Percentiles rank a stretch among this genome's conserved stretches.
phyloP scores from a whole-genome alignment of 1,139 yeast genomes.

The Casaregolazyma lundiana region DNA sequence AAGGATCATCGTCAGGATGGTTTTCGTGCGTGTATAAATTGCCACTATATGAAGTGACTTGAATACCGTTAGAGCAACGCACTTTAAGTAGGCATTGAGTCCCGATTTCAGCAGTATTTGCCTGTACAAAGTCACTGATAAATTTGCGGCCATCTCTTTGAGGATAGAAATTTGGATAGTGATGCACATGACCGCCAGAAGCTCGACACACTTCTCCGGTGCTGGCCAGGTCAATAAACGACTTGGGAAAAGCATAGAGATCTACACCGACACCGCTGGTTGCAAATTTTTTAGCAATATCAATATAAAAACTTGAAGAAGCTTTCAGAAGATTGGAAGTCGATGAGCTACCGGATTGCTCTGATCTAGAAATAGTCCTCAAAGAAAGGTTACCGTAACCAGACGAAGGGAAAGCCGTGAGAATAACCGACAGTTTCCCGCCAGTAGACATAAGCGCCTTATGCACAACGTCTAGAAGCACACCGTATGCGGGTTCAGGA shows the following conservation, averaged over 20 bases:
- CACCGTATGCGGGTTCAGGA: conserved; percentile 75
- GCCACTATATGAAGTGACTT: conserved; percentile 75
- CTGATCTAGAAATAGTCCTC: conserved; percentile 37
- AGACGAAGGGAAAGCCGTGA: conserved; percentile 70
- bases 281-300: conserved; percentile 55
- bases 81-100: conserved; percentile 80
- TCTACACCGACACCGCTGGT: conserved; percentile 69
- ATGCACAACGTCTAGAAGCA: conserved; percentile 68
- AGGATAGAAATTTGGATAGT: conserved; percentile 63
- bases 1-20: conserved; percentile 50
- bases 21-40: conserved; percentile 35
- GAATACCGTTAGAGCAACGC: conserved; percentile 86
- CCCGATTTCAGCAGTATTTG: conserved; percentile 42
- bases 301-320: conserved; percentile 58
- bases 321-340: conserved; percentile 48
- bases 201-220: conserved; percentile 60
- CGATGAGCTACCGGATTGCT: conserved; percentile 2
- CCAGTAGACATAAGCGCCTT: conserved; percentile 58
- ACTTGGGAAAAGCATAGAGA: conserved; percentile 61
- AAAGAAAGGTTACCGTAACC: conserved; percentile 76
- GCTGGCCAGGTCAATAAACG: conserved; percentile 70
- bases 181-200: conserved; percentile 68
- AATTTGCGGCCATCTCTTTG: conserved; percentile 69
- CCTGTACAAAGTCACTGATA: conserved; percentile 51
- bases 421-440: conserved; percentile 71